phyloP scores from a whole-genome alignment of 768 basidiomycete species.

The Neoboletus brunneissimus region DNA sequence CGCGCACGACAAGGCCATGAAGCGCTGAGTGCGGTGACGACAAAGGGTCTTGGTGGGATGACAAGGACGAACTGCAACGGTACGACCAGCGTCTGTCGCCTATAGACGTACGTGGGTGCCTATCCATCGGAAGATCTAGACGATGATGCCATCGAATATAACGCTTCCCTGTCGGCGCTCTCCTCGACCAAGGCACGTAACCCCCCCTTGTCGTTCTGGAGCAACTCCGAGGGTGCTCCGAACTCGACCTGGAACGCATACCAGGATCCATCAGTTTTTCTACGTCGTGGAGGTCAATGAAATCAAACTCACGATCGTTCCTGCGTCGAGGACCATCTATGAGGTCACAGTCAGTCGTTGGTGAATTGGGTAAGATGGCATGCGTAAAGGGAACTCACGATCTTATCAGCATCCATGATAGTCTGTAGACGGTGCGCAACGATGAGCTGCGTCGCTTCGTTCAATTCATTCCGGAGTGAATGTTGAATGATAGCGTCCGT shows the following conservation, averaged over 20 bases:
- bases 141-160: conserved; percentile 40
- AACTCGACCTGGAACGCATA: conserved; percentile 37
- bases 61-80: not conserved
- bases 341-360: not conserved
- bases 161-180: conserved; percentile 48
- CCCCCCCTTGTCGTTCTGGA: conserved; percentile 49
- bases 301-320: conserved; percentile 34
- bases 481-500: conserved; percentile 54
- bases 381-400: conserved; percentile 32
- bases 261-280: not conserved
- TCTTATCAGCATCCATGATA: conserved; percentile 61
- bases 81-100: not conserved
- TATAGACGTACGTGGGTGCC: not conserved
- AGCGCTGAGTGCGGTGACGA: no score
- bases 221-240: conserved; percentile 46
- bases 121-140: not conserved
- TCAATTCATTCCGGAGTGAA: conserved; percentile 47
- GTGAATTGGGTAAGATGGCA: not conserved
- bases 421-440: conserved; percentile 59
- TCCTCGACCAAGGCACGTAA: conserved; percentile 56
- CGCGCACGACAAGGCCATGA: not conserved
- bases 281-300: not conserved
- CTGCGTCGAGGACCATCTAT: conserved; percentile 45
- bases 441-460: conserved; percentile 50
- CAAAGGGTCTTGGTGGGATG: no score